Evolutionary conservation across 768 basidiomycete genomes (phyloP).

Genomic region (Stropharia rugosoannulata): DNA sequence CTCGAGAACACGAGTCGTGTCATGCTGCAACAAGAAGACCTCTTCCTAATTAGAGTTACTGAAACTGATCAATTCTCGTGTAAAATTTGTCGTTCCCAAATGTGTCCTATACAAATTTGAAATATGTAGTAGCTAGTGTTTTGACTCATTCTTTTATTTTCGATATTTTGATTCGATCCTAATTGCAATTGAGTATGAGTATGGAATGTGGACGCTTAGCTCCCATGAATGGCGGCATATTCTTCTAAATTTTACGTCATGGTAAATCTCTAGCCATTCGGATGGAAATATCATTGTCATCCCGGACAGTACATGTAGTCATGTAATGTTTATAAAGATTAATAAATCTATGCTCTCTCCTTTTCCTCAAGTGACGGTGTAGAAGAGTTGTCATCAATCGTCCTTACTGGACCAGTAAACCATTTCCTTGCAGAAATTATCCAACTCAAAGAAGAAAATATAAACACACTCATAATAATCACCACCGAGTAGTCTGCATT

Average conservation of each 20-base stretch:
- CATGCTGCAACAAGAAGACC: neutral
- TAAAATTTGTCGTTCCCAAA: neutral
- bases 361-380: slow-evolving; percentile 7
- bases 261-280: no score
- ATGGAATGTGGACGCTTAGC: no score
- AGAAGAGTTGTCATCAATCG: slow-evolving; percentile 29
- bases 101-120: neutral
- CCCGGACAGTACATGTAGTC: neutral
- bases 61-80: neutral
- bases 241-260: no score
- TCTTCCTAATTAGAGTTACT: neutral
- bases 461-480: slow-evolving; percentile 61
- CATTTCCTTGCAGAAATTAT: slow-evolving; percentile 64
- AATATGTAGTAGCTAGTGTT: neutral
- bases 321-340: neutral
- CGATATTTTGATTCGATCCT: neutral
- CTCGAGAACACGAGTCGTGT: slow-evolving; percentile 7
- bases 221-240: no score
- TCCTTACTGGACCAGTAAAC: slow-evolving; percentile 68
- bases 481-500: slow-evolving; percentile 65
- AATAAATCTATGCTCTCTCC: slow-evolving; percentile 1
- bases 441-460: slow-evolving; percentile 67
- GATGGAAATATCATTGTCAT: no score
- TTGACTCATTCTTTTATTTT: neutral
- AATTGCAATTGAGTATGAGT: neutral